Evolutionary conservation across 108 stramenopile genomes (phyloP).

Genomic region (Discostella pseudostelligera): DNA sequence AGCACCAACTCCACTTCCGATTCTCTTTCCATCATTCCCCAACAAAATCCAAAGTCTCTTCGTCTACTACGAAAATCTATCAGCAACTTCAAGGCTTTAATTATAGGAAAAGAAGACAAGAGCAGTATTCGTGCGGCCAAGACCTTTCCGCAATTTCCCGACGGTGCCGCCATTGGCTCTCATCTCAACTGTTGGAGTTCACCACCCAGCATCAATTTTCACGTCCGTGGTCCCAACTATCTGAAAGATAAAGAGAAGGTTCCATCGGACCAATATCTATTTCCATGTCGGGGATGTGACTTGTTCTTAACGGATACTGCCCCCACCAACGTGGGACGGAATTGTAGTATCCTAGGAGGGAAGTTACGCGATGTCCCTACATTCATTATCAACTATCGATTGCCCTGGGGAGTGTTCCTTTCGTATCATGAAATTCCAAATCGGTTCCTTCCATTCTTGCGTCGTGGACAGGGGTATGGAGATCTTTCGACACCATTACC

Average conservation of each 20-base stretch:
- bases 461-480: constrained; percentile 36
- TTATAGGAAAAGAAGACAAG: not conserved
- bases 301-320: constrained; percentile 81
- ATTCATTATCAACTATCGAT: constrained; percentile 85
- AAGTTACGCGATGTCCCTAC: constrained; percentile 70
- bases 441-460: constrained; percentile 65
- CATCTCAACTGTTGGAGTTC: constrained; percentile 75
- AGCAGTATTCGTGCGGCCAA: not conserved
- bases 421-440: constrained; percentile 84
- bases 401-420: constrained; percentile 87
- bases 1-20: too few species aligned
- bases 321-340: constrained; percentile 71
- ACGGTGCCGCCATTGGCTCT: constrained; percentile 66
- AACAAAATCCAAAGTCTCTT: too few species aligned
- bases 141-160: constrained; percentile 52
- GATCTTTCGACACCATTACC: constrained; percentile 51
- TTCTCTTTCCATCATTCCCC: too few species aligned
- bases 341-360: constrained; percentile 65
- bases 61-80: too few species aligned
- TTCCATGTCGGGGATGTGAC: constrained; percentile 73
- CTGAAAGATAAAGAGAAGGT: constrained; percentile 75
- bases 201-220: constrained; percentile 56
- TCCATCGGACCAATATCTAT: constrained; percentile 58
- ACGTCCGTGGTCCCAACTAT: constrained; percentile 77
- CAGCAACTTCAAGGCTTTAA: too few species aligned